phyloP scores from a whole-genome alignment of 2,329 filamentous ascomycete genomes.

The Beauveria sp. region DNA sequence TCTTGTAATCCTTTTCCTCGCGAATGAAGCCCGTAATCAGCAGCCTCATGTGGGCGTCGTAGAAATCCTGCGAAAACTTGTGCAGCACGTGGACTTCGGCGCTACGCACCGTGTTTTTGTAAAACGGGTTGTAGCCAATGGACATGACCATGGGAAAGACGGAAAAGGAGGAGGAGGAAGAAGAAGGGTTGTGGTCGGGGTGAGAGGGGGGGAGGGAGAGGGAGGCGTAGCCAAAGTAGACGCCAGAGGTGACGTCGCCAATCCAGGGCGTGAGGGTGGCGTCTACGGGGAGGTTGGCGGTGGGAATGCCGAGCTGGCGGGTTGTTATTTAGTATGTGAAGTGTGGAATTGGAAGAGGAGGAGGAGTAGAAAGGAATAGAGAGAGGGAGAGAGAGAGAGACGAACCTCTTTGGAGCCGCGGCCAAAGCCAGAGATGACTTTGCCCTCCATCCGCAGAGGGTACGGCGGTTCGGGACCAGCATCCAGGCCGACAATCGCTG shows the following conservation, averaged over 20 bases:
- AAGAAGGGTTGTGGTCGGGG: slow-evolving; percentile 27
- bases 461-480: slow-evolving; percentile 69
- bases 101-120: slow-evolving; percentile 79
- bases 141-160: slow-evolving; percentile 87
- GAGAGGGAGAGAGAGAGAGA: slow-evolving; percentile 2
- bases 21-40: slow-evolving; percentile 81
- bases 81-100: slow-evolving; percentile 90
- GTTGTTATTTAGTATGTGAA: neutral
- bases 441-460: slow-evolving; percentile 75
- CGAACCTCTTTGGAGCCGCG: slow-evolving; percentile 83
- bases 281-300: slow-evolving; percentile 82
- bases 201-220: slow-evolving; percentile 51
- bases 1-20: slow-evolving; percentile 81
- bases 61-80: slow-evolving; percentile 73
- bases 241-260: slow-evolving; percentile 60
- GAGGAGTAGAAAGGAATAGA: neutral
- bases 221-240: slow-evolving; percentile 90
- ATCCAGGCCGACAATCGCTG: slow-evolving; percentile 65
- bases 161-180: slow-evolving; percentile 19
- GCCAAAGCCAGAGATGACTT: slow-evolving; percentile 88
- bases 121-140: slow-evolving; percentile 96
- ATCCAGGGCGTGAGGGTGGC: slow-evolving; percentile 53
- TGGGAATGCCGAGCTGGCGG: slow-evolving; percentile 80
- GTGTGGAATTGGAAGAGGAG: neutral
- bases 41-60: slow-evolving; percentile 70